Conservation (phyloP, 2,329 filamentous ascomycete genomes). For the Sclerotinia glacialis region DNA sequence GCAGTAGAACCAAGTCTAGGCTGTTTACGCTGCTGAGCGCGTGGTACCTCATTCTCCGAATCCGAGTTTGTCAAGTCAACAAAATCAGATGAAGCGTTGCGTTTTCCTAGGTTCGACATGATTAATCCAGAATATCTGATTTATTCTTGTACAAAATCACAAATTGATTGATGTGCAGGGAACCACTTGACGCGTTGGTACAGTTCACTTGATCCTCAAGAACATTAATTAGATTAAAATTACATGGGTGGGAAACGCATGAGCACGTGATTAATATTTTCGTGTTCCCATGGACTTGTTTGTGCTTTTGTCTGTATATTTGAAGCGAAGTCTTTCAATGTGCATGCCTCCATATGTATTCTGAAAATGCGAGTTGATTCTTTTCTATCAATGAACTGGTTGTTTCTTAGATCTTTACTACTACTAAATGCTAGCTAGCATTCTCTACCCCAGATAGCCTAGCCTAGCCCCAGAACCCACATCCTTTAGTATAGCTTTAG, state of each 20-base stretch:
- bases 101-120: conserved; percentile 38
- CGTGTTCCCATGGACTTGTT: not conserved
- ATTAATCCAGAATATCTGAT: not conserved
- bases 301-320: not conserved
- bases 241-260: not conserved
- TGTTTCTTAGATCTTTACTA: not conserved
- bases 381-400: not conserved
- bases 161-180: not conserved
- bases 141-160: not conserved
- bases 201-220: not conserved
- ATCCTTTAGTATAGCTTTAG: not conserved
- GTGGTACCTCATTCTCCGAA: conserved; percentile 28
- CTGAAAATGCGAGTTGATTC: not conserved
- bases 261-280: not conserved
- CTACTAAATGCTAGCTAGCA: not conserved
- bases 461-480: not conserved
- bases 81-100: conserved; percentile 37
- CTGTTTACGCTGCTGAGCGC: conserved; percentile 33
- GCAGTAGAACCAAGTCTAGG: conserved; percentile 24
- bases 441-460: not conserved
- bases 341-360: not conserved
- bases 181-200: conserved; percentile 9
- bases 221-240: not conserved
- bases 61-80: conserved; percentile 47
- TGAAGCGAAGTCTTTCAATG: not conserved